Percentiles rank a stretch among this genome's conserved stretches.
Evolutionary conservation across 306 rosid species (phyloP).

Genomic region (Crotalaria pallida): DNA sequence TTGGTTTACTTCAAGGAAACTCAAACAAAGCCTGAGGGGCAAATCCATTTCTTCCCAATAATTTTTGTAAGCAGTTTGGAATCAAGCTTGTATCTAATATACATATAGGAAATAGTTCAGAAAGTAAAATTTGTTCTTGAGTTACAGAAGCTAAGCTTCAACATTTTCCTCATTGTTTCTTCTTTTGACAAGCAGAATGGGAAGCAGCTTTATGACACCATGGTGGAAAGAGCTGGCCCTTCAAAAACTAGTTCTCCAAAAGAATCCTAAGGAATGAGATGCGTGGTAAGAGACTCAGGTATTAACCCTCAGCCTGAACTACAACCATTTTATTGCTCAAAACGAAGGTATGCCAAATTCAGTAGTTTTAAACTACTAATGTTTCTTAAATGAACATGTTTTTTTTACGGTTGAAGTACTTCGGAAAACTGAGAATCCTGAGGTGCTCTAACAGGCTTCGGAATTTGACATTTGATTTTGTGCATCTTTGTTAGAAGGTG

Average conservation of each 20-base stretch:
- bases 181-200: slow-evolving; percentile 64
- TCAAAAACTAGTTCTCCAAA: slow-evolving; percentile 76
- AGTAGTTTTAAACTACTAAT: background rate
- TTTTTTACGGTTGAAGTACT: background rate
- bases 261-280: slow-evolving; percentile 29
- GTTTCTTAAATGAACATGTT: background rate
- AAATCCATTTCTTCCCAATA: slow-evolving; percentile 88
- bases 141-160: background rate
- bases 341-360: background rate
- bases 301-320: background rate
- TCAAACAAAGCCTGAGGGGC: slow-evolving; percentile 95
- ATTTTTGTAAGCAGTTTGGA: slow-evolving; percentile 63
- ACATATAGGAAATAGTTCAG: slow-evolving; percentile 3
- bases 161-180: slow-evolving; percentile 17
- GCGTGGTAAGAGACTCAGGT: slow-evolving; percentile 18
- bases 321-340: background rate
- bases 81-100: slow-evolving; percentile 1
- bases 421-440: background rate
- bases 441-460: background rate
- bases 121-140: background rate
- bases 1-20: slow-evolving; percentile 92
- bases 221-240: slow-evolving; percentile 97
- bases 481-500: background rate
- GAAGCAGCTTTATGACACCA: slow-evolving; percentile 76
- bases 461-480: background rate